phyloP scores from a whole-genome alignment of 805 yeast genomes.

The Barnettozyma siamensis region DNA sequence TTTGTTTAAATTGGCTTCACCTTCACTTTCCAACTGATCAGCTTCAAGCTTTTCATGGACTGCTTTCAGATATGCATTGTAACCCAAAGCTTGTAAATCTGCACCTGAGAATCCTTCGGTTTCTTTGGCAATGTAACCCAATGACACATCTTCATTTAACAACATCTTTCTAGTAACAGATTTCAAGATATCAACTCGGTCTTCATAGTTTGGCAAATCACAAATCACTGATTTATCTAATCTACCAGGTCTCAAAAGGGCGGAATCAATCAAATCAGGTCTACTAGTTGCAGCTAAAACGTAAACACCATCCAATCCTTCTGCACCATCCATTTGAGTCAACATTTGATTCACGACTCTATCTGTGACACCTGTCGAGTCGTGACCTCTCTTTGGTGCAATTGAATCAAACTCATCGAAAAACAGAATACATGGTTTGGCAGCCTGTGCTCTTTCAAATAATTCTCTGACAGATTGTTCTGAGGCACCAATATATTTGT shows the following conservation, averaged over 20 bases:
- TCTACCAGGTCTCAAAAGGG: constrained; percentile 92
- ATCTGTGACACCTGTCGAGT: constrained; percentile 96
- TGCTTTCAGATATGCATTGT: constrained; percentile 86
- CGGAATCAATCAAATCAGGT: constrained; percentile 94
- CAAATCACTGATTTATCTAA: constrained; percentile 89
- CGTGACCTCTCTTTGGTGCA: constrained; percentile 97
- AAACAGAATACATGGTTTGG: constrained; percentile 87
- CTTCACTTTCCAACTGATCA: constrained; percentile 30
- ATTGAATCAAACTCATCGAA: constrained; percentile 96
- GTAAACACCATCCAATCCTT: constrained; percentile 93
- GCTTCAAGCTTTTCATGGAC: constrained; percentile 62
- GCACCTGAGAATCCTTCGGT: constrained; percentile 91
- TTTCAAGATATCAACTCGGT: constrained; percentile 65
- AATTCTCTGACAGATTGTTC: constrained; percentile 92
- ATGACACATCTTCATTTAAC: constrained; percentile 42
- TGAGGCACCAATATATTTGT: constrained; percentile 95
- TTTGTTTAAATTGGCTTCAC: constrained; percentile 11
- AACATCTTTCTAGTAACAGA: constrained; percentile 58
- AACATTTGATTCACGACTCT: constrained; percentile 94
- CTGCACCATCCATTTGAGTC: constrained; percentile 99
- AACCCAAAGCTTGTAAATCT: constrained; percentile 86
- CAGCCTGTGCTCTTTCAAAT: constrained; percentile 91
- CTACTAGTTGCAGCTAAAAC: constrained; percentile 94
- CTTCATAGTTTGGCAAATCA: constrained; percentile 71
- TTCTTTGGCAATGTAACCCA: constrained; percentile 46